A percentile compares a stretch with the other conserved stretches of the same genome.
These are phyloP conservation scores for Neocatenulostroma microsporum DNA, from an alignment of 2,329 filamentous ascomycete species.

Conservation along the genomic window DNA sequence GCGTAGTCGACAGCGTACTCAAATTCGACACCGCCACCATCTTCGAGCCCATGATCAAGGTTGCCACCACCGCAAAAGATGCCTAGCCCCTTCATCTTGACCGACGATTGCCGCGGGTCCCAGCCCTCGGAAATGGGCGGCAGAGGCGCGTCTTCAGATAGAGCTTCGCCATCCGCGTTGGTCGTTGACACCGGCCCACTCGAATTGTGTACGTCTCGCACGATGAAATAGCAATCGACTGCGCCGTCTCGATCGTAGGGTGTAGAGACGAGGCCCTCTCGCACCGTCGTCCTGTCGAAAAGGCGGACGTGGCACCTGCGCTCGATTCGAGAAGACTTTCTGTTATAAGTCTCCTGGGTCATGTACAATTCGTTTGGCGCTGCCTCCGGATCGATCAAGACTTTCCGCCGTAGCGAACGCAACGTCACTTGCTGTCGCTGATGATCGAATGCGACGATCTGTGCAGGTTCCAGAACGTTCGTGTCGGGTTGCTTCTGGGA, in stretches of 20 bases:
- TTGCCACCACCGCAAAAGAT: constrained; percentile 73
- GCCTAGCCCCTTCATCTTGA: constrained; percentile 48
- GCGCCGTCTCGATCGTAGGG: constrained; percentile 61
- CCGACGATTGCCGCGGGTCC: constrained; percentile 32
- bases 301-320: constrained; percentile 56
- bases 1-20: constrained; percentile 62
- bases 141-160: constrained; percentile 16
- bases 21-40: constrained; percentile 58
- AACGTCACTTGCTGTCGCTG: constrained; percentile 13
- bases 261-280: constrained; percentile 41
- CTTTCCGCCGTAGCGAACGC: constrained; percentile 9
- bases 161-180: constrained; percentile 11
- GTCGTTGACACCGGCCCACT: constrained; percentile 7
- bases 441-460: constrained; percentile 46
- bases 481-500: too few species aligned
- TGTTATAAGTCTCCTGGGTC: too few species aligned
- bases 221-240: constrained; percentile 54
- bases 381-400: constrained; percentile 13
- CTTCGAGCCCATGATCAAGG: constrained; percentile 68
- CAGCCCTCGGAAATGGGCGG: constrained; percentile 48
- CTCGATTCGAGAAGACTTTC: constrained; percentile 39
- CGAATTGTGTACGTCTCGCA: too few species aligned
- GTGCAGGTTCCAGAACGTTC: too few species aligned
- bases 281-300: constrained; percentile 25
- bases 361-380: constrained; percentile 54